phyloP scores from a whole-genome alignment of 2,329 filamentous ascomycete genomes.

The Cercospora sesami region DNA sequence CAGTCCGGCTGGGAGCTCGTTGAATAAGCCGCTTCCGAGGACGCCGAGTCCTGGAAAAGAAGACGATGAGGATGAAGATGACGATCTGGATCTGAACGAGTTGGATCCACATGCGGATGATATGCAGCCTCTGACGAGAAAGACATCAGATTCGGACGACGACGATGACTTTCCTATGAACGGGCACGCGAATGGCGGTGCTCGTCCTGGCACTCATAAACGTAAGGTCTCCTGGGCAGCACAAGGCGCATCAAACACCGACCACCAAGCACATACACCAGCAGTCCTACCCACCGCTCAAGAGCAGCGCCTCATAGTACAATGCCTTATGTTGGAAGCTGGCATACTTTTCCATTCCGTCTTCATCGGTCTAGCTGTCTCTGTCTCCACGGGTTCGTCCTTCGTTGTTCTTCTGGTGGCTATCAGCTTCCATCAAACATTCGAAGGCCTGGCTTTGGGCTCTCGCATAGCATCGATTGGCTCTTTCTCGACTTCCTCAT shows the following conservation, averaged over 20 bases:
- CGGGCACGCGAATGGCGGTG: slow-evolving; percentile 19
- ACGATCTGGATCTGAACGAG: slow-evolving; percentile 40
- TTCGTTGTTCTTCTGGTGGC: slow-evolving; percentile 68
- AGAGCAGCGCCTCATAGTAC: slow-evolving; percentile 66
- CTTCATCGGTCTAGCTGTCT: slow-evolving; percentile 72
- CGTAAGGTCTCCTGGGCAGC: slow-evolving; percentile 29
- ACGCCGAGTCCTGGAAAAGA: slow-evolving; percentile 23
- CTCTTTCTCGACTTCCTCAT: slow-evolving; percentile 68
- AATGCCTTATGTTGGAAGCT: slow-evolving; percentile 73
- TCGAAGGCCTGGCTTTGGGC: slow-evolving; percentile 68
- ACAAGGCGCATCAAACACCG: neutral
- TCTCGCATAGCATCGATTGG: slow-evolving; percentile 70
- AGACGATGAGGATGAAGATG: slow-evolving; percentile 30
- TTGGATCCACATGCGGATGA: slow-evolving; percentile 33
- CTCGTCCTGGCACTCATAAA: slow-evolving; percentile 17
- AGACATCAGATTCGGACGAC: slow-evolving; percentile 18
- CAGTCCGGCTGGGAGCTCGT: slow-evolving; percentile 13
- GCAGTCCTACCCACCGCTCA: slow-evolving; percentile 36
- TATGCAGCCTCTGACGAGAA: slow-evolving; percentile 30
- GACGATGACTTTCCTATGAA: slow-evolving; percentile 19
- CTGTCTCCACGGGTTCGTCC: slow-evolving; percentile 64
- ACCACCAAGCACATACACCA: slow-evolving; percentile 18
- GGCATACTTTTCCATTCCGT: slow-evolving; percentile 78
- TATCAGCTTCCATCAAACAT: slow-evolving; percentile 71
- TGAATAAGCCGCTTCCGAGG: slow-evolving; percentile 38